Evolutionary conservation across 2,329 filamentous ascomycete species (phyloP).

Genomic region (Alternaria metachromatica): DNA sequence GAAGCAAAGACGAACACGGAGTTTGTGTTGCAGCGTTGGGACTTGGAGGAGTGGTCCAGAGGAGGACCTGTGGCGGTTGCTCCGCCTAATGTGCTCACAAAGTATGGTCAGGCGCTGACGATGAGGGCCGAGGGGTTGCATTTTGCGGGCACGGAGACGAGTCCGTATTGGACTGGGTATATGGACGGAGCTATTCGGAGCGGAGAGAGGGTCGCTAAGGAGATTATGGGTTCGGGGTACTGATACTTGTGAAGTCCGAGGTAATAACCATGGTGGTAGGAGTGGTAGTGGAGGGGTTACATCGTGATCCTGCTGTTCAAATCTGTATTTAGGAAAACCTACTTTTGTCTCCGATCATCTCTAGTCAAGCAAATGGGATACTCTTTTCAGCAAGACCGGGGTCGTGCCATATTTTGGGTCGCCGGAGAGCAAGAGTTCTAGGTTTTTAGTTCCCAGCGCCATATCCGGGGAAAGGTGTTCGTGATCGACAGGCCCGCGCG

Average conservation of each 20-base stretch:
- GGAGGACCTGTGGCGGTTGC: slow-evolving; percentile 28
- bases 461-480: neutral
- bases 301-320: neutral
- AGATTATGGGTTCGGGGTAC: slow-evolving; percentile 42
- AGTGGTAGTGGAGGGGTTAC: neutral
- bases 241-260: neutral
- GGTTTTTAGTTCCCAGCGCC: neutral
- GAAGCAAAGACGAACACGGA: slow-evolving; percentile 18
- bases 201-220: slow-evolving; percentile 57
- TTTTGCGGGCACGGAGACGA: slow-evolving; percentile 64
- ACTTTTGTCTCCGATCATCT: neutral
- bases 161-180: slow-evolving; percentile 62
- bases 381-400: neutral
- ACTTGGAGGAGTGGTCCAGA: slow-evolving; percentile 26
- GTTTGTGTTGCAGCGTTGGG: slow-evolving; percentile 31
- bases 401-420: neutral
- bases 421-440: neutral
- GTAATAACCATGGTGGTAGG: neutral
- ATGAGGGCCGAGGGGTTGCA: slow-evolving; percentile 51
- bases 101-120: slow-evolving; percentile 20
- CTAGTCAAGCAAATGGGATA: neutral
- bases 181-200: slow-evolving; percentile 64
- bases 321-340: neutral
- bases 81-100: slow-evolving; percentile 18
- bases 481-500: neutral